Evolutionary conservation across 768 basidiomycete species (phyloP).

Genomic region (Harrya chromipes): DNA sequence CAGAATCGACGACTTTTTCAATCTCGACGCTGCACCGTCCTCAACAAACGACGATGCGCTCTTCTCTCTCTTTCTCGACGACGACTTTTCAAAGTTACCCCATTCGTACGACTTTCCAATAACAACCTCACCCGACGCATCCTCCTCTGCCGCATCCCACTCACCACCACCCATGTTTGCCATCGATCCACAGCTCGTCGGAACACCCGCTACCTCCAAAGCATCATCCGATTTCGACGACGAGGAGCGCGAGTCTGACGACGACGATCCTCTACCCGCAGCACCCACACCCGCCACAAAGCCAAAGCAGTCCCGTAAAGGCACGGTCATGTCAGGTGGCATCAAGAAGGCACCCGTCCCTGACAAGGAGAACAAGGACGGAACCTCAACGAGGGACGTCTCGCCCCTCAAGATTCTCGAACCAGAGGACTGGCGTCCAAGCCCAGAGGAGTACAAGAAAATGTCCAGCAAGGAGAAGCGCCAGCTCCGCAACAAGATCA

Average conservation of each 20-base stretch:
- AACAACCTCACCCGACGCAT: slow-evolving; percentile 25
- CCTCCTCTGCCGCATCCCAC: slow-evolving; percentile 22
- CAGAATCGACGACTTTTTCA: slow-evolving; percentile 58
- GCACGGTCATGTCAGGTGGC: slow-evolving; percentile 72
- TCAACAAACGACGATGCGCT: slow-evolving; percentile 29
- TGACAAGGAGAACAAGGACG: slow-evolving; percentile 33
- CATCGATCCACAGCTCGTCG: slow-evolving; percentile 79
- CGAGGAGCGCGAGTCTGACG: slow-evolving; percentile 35
- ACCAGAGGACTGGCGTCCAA: slow-evolving; percentile 79
- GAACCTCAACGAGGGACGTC: slow-evolving; percentile 28
- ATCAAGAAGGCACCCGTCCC: slow-evolving; percentile 55
- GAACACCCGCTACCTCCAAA: slow-evolving; percentile 52
- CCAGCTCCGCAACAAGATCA: slow-evolving; percentile 95
- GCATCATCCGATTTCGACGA: slow-evolving; percentile 42
- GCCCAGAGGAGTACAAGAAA: slow-evolving; percentile 92
- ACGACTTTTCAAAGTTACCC: slow-evolving; percentile 35
- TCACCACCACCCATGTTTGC: slow-evolving; percentile 36
- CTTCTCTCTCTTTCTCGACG: slow-evolving; percentile 47
- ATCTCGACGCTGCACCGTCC: slow-evolving; percentile 53
- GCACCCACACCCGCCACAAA: slow-evolving; percentile 30
- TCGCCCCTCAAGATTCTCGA: slow-evolving; percentile 22
- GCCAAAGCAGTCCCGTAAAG: slow-evolving; percentile 54
- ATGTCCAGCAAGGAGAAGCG: slow-evolving; percentile 95
- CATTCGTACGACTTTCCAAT: slow-evolving; percentile 29
- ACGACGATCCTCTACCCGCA: slow-evolving; percentile 18